Conservation (phyloP, 495 filamentous ascomycete species). For the Aspergillus funiculosus region DNA sequence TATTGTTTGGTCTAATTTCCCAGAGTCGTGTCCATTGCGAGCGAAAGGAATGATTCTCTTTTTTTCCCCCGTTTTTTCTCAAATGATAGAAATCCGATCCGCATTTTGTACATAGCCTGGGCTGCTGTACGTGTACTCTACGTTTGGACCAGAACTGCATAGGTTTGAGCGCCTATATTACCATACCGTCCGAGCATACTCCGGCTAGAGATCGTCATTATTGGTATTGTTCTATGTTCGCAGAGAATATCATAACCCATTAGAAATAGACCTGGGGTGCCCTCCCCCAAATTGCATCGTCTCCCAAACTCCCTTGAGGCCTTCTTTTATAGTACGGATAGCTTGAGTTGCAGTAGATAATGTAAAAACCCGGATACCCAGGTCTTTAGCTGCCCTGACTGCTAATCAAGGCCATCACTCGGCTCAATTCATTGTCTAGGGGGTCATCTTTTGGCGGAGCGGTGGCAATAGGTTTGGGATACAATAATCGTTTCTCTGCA, state of each 20-base stretch:
- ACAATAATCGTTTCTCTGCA: constrained; percentile 31
- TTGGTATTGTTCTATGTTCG: constrained; percentile 13
- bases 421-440: constrained; percentile 25
- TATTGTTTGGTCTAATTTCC: constrained; percentile 47
- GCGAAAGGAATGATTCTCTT: constrained; percentile 43
- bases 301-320: background rate
- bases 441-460: constrained; percentile 22
- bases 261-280: constrained; percentile 3
- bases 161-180: constrained; percentile 22
- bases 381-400: constrained; percentile 22
- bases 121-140: constrained; percentile 45
- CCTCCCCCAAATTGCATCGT: background rate
- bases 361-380: background rate
- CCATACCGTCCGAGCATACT: constrained; percentile 12
- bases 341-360: background rate
- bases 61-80: constrained; percentile 35
- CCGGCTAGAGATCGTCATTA: constrained; percentile 4
- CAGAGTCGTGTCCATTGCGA: constrained; percentile 45
- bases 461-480: constrained; percentile 32
- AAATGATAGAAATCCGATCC: constrained; percentile 44
- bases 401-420: constrained; percentile 34
- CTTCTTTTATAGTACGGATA: background rate
- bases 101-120: constrained; percentile 49
- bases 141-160: constrained; percentile 43
- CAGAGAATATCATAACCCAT: constrained; percentile 14